Conservation (phyloP, 352 stramenopile genomes). For the Phytophthora pistaciae region DNA sequence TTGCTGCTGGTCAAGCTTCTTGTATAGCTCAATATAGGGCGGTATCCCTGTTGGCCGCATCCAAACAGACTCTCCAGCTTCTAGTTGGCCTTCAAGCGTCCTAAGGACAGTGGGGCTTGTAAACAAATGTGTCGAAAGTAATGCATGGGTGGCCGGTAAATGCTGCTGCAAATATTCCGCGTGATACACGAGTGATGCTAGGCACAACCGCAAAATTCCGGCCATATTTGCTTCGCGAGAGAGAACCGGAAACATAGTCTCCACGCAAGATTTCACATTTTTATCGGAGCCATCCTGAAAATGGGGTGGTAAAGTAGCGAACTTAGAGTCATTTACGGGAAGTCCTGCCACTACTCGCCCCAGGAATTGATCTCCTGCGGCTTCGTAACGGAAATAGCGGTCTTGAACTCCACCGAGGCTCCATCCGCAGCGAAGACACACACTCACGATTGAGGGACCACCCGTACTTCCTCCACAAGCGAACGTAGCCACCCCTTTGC, state of each 20-base stretch:
- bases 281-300: not conserved
- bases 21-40: conserved; percentile 6
- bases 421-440: conserved; percentile 26
- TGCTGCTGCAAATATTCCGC: not conserved
- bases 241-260: conserved; percentile 14
- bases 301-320: conserved; percentile 18
- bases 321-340: conserved; percentile 15
- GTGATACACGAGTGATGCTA: conserved; percentile 1
- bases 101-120: not conserved
- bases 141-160: not conserved
- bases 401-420: conserved; percentile 21
- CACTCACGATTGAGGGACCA: conserved; percentile 21
- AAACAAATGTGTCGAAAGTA: not conserved
- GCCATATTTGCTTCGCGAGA: not conserved
- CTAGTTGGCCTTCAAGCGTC: not conserved
- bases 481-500: conserved; percentile 30
- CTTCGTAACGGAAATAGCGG: conserved; percentile 28
- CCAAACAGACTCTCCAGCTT: not conserved
- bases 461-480: conserved; percentile 20
- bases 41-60: not conserved
- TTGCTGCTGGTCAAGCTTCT: conserved; percentile 4
- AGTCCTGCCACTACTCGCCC: conserved; percentile 16
- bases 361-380: conserved; percentile 21
- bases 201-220: conserved; percentile 9
- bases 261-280: not conserved